Base-by-base conservation (phyloP, 768 basidiomycete genomes). In the Astraeus odoratus region DNA sequence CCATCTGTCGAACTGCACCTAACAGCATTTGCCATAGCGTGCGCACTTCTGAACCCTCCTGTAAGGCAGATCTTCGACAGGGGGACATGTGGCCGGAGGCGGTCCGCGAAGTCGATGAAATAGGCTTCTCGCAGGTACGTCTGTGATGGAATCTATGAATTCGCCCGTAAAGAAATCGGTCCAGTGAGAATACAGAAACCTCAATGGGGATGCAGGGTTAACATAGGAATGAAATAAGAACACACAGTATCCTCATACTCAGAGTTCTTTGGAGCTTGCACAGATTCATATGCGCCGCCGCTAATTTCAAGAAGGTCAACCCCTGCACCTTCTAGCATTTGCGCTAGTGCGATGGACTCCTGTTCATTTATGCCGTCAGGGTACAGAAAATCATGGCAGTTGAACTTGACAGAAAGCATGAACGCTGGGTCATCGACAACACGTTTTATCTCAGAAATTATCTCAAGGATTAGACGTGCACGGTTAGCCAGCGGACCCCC, bases 401-500 rank as follows among this genome's bases (percentile, higher is more conserved):
- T 66, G 41, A 66, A 51, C 45, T 66, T 66, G 39, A 67, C 64
- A 9, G 64, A 65, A 29, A 66, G 48, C 18, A 67, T 42, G 40
- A 66, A 66, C 2, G 50, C 38, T 1, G 50, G 42, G 37, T 58
- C 53, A 13, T 60, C 51, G 34, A 80, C 66, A 0, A 64, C 68
- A 8, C 61, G 56, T 31, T 56, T 54, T 26, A 79, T 67, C 19
- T 73, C 73, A 6, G 71, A 51, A 29, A 74, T 56, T 45, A 75
- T 67, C 54, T 77, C 71, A 7, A 76, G 60, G 2, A 65, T 47
- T 55, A 83, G 71, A 3, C 75, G 67, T n/a, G 61, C 55, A 10
- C 80, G 65, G 52, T 77, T 77, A 53, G 74, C 67, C 24, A 77
- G 53, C 23, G 62, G 61, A 3, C 81, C 81, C 2, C 80, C 81